These are phyloP conservation scores for Sarocladium kiliense DNA, from an alignment of 2,329 filamentous ascomycete species.

Conservation along the genomic window DNA sequence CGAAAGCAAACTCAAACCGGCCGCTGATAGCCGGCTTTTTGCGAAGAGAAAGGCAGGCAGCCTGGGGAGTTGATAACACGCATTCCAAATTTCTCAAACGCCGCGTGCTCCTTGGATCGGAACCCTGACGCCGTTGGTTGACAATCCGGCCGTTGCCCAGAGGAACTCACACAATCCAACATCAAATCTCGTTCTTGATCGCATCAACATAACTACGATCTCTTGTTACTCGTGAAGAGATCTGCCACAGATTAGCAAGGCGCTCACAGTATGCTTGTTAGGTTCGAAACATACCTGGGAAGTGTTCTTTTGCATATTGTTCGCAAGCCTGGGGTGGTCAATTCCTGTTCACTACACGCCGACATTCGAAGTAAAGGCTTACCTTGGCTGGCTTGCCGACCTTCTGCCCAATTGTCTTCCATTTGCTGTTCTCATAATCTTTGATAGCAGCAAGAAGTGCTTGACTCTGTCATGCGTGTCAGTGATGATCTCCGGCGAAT, in stretches of 20 bases:
- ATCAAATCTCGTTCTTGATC: neutral
- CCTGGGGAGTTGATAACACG: neutral
- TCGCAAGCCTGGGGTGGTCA: constrained; percentile 37
- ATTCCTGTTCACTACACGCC: constrained; percentile 4
- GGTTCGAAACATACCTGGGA: constrained; percentile 27
- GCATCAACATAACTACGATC: neutral
- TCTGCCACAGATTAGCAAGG: neutral
- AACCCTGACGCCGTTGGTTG: neutral
- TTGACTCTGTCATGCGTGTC: constrained; percentile 49
- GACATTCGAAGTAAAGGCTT: constrained; percentile 11
- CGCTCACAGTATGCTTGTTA: neutral
- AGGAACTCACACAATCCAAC: neutral
- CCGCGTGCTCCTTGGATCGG: neutral
- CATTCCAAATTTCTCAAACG: too few relatives aligned
- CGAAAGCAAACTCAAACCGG: too few relatives aligned
- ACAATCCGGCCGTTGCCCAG: neutral
- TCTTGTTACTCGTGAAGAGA: constrained; percentile 4
- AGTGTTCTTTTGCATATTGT: constrained; percentile 38
- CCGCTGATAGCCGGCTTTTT: too few relatives aligned
- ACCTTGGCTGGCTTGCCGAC: constrained; percentile 94
- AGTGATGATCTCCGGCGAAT: neutral
- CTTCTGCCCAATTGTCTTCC: constrained; percentile 95
- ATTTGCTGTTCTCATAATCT: constrained; percentile 97
- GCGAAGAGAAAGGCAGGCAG: neutral
- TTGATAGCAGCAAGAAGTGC: constrained; percentile 90